Percentiles rank a stretch among this genome's conserved stretches.
Evolutionary conservation across 2,329 filamentous ascomycete species (phyloP).

Genomic region (Aureobasidium namibiae): DNA sequence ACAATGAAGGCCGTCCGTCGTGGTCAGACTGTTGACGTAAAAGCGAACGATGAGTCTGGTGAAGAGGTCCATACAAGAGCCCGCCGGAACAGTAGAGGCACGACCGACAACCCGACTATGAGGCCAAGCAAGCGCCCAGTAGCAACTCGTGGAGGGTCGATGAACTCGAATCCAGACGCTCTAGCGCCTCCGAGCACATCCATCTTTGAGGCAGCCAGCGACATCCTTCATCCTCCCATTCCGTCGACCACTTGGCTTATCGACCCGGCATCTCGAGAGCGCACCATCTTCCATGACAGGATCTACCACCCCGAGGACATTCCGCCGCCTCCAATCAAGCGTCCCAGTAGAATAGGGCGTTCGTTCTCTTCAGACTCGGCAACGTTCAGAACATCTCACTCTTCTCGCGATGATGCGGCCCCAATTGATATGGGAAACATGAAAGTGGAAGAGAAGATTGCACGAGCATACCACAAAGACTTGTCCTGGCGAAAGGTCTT

Average conservation of each 20-base stretch:
- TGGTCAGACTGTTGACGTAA: constrained; percentile 58
- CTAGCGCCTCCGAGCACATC: constrained; percentile 76
- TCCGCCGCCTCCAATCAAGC: constrained; percentile 60
- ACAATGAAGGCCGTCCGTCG: constrained; percentile 35
- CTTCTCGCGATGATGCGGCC: not conserved
- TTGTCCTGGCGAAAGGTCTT: constrained; percentile 95
- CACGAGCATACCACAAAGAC: constrained; percentile 84
- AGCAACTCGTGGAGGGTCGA: constrained; percentile 43
- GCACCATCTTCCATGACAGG: constrained; percentile 94
- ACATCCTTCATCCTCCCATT: constrained; percentile 82
- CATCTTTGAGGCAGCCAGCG: constrained; percentile 89
- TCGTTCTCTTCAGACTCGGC: constrained; percentile 31
- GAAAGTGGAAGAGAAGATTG: constrained; percentile 96
- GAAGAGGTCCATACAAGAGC: not conserved
- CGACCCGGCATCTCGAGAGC: constrained; percentile 70
- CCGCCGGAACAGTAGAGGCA: constrained; percentile 13
- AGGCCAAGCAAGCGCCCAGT: constrained; percentile 33
- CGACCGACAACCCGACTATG: constrained; percentile 16
- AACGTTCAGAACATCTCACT: constrained; percentile 16
- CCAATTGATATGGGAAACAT: constrained; percentile 58
- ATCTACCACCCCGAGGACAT: constrained; percentile 93
- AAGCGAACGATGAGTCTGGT: not conserved
- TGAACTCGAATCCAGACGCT: constrained; percentile 34
- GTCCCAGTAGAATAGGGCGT: constrained; percentile 22
- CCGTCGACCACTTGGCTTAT: constrained; percentile 74